phyloP scores from a whole-genome alignment of 139 green algal species.

The Chlamydomonas asymmetrica region DNA sequence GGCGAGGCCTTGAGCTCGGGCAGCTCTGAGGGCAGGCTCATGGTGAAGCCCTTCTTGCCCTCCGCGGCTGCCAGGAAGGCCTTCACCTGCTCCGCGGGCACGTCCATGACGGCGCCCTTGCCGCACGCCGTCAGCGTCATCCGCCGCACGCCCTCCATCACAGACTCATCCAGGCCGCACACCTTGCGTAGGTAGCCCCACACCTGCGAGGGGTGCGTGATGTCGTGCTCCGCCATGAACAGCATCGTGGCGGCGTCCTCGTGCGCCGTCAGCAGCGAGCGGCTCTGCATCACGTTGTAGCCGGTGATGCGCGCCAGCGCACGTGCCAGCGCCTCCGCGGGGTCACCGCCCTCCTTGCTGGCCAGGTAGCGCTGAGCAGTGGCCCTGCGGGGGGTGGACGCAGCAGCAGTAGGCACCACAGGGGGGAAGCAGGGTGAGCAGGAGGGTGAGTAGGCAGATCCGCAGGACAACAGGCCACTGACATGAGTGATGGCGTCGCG shows the following conservation, averaged over 20 bases:
- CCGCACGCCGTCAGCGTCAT: conserved; percentile 85
- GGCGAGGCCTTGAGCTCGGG: conserved; percentile 63
- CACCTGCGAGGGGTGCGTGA: conserved; percentile 58
- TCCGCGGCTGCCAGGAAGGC: conserved; percentile 52
- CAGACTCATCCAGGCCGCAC: conserved; percentile 28
- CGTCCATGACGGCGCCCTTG: conserved; percentile 89
- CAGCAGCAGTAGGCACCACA: conserved; percentile 47
- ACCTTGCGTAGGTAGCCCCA: conserved; percentile 68
- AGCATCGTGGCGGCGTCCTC: conserved; percentile 84
- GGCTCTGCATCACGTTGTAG: conserved; percentile 56
- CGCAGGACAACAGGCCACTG: too few species aligned
- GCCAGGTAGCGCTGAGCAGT: conserved; percentile 8
- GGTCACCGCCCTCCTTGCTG: conserved; percentile 23
- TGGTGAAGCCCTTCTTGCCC: conserved; percentile 18
- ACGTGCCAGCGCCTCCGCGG: conserved; percentile 76
- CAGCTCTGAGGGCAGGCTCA: conserved; percentile 48
- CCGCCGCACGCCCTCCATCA: conserved; percentile 62
- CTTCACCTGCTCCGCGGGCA: conserved; percentile 62
- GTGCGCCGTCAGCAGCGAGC: conserved; percentile 86
- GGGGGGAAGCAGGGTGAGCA: not conserved
- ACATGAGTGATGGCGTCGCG: too few species aligned
- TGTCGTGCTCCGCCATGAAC: conserved; percentile 20
- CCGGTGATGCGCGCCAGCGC: conserved; percentile 91
- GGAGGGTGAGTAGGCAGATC: not conserved
- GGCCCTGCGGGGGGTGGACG: too few species aligned